Conservation (phyloP, 352 stramenopile species). For the Phytophthora pistaciae region DNA sequence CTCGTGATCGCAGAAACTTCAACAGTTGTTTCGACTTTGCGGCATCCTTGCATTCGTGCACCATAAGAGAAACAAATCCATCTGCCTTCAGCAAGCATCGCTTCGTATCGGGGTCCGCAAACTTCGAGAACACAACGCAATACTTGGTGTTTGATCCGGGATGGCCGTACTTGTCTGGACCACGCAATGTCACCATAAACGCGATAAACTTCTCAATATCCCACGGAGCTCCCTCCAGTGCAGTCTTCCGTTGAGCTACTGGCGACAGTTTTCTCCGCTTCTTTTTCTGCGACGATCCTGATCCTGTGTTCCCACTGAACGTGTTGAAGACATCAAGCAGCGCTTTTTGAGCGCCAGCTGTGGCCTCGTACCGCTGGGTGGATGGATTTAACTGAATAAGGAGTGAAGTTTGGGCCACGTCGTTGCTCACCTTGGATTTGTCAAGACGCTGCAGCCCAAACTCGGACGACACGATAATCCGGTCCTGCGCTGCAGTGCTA, state of each 20-base stretch:
- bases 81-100: constrained; percentile 42
- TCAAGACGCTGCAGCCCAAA: constrained; percentile 34
- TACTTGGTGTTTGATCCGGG: constrained; percentile 40
- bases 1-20: constrained; percentile 56
- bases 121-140: constrained; percentile 81
- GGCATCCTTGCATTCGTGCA: constrained; percentile 51
- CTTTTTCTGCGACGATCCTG: constrained; percentile 49
- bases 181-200: constrained; percentile 49
- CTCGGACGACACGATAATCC: constrained; percentile 40
- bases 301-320: constrained; percentile 29
- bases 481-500: constrained; percentile 27
- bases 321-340: constrained; percentile 54
- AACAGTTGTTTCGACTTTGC: constrained; percentile 55
- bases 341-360: constrained; percentile 31
- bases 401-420: constrained; percentile 14
- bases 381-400: constrained; percentile 30
- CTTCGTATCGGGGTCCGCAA: constrained; percentile 44
- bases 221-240: constrained; percentile 39
- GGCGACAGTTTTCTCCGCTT: constrained; percentile 58
- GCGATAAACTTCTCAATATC: constrained; percentile 75
- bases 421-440: constrained; percentile 18
- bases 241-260: constrained; percentile 12
- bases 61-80: constrained; percentile 55
- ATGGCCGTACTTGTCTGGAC: constrained; percentile 23
- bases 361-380: constrained; percentile 35